Evolutionary conservation across 345 rosid species (phyloP).

Genomic region (Noccaea bulbosa): DNA sequence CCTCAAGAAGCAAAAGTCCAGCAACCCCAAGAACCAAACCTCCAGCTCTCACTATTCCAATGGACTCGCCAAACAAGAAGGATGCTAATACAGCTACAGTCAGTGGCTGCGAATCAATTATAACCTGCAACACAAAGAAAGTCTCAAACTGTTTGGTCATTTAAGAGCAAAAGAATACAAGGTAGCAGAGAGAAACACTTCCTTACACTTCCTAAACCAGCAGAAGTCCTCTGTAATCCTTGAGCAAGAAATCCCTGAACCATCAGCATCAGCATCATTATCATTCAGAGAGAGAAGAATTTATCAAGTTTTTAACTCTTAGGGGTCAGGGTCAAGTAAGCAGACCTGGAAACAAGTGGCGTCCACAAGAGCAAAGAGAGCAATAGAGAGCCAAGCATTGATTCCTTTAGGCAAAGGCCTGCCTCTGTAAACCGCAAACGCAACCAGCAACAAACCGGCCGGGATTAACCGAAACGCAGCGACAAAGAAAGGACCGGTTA

Average conservation of each 20-base stretch:
- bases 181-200: conserved; percentile 15
- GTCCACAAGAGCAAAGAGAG: conserved; percentile 80
- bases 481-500: conserved; percentile 81
- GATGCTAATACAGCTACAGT: conserved; percentile 90
- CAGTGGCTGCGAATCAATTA: conserved; percentile 90
- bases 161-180: conserved; percentile 8
- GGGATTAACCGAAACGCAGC: conserved; percentile 89
- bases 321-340: conserved; percentile 12
- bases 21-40: conserved; percentile 83
- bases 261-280: conserved; percentile 23
- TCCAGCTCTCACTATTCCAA: conserved; percentile 73
- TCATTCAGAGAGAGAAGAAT: conserved; percentile 4
- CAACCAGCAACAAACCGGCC: conserved; percentile 74
- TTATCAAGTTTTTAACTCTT: background rate
- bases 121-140: conserved; percentile 58
- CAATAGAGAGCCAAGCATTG: conserved; percentile 82
- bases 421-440: conserved; percentile 66
- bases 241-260: conserved; percentile 85
- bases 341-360: conserved; percentile 85
- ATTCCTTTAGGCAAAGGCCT: conserved; percentile 70
- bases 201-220: conserved; percentile 89
- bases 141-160: background rate
- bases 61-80: conserved; percentile 78
- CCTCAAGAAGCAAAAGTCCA: conserved; percentile 95
- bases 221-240: conserved; percentile 90